These are phyloP conservation scores for Solanum arcanum DNA, from an alignment of 257 asterid genomes.

Conservation along the genomic window DNA sequence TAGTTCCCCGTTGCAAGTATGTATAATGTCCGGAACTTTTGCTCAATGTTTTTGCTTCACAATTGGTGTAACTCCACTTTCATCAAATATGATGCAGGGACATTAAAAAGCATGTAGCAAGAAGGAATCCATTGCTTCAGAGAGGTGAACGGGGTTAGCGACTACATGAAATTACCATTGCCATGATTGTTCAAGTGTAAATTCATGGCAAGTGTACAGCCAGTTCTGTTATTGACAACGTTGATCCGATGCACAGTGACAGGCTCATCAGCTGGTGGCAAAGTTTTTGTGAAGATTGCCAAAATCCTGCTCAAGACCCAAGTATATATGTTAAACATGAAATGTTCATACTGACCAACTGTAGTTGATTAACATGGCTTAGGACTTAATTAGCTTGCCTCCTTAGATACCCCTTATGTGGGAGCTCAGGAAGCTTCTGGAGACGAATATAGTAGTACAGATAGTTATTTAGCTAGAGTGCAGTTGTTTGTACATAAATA, in stretches of 20 bases:
- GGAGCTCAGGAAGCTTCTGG: neutral
- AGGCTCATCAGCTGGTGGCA: neutral
- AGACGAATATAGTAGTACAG: neutral
- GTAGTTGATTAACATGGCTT: neutral
- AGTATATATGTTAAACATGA: neutral
- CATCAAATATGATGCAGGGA: constrained; percentile 16
- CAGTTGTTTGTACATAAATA: neutral
- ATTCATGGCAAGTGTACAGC: neutral
- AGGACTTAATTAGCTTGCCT: neutral
- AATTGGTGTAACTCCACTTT: neutral
- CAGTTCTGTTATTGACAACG: neutral
- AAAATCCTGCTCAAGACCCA: neutral
- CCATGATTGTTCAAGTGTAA: neutral
- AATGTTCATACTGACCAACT: neutral
- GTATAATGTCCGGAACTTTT: constrained; percentile 1
- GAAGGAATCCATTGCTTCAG: neutral
- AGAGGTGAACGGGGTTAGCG: constrained; percentile 5
- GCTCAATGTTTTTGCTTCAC: neutral
- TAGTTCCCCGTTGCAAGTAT: constrained; percentile 49
- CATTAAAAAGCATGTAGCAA: constrained; percentile 7
- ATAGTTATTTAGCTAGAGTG: neutral
- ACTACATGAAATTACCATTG: neutral
- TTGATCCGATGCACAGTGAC: neutral
- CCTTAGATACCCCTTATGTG: neutral
- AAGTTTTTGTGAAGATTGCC: neutral